A percentile compares a stretch with the other conserved stretches of the same genome.
phyloP scores from a whole-genome alignment of 1,284 basidiomycete species.

The Entoloma clypeatum region DNA sequence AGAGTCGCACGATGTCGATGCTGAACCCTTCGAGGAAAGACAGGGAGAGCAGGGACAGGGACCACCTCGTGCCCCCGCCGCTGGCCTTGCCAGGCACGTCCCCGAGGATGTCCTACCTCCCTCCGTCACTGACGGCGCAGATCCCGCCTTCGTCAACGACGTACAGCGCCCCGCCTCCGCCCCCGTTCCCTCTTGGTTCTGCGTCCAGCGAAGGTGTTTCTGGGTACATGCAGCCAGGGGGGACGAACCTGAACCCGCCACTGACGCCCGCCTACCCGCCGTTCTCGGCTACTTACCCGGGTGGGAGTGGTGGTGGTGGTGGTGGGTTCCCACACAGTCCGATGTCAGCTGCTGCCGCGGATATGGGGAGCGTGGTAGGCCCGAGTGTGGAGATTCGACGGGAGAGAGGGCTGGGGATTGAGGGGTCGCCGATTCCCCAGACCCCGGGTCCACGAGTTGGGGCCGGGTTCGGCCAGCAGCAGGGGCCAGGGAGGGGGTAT shows the following conservation, averaged over 20 bases:
- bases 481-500: slow-evolving; percentile 26
- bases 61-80: too few species aligned
- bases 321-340: slow-evolving; percentile 51
- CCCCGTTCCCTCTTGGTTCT: slow-evolving; percentile 19
- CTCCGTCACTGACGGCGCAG: slow-evolving; percentile 33
- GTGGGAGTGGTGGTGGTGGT: too few species aligned
- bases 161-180: slow-evolving; percentile 42
- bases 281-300: slow-evolving; percentile 37
- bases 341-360: slow-evolving; percentile 48
- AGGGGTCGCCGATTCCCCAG: slow-evolving; percentile 34
- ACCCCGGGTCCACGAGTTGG: slow-evolving; percentile 54
- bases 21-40: slow-evolving; percentile 22
- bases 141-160: slow-evolving; percentile 47
- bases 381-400: slow-evolving; percentile 63
- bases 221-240: too few species aligned
- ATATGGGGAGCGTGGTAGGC: slow-evolving; percentile 43
- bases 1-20: slow-evolving; percentile 26
- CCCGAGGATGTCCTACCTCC: slow-evolving; percentile 22
- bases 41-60: too few species aligned
- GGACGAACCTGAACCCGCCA: too few species aligned
- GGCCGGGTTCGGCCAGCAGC: slow-evolving; percentile 35
- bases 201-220: slow-evolving; percentile 5
- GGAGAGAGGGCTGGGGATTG: slow-evolving; percentile 40
- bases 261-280: slow-evolving; percentile 64
- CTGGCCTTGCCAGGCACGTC: slow-evolving; percentile 19